Conservation (phyloP, 441 rosid genomes). For the Manihot esculenta region DNA sequence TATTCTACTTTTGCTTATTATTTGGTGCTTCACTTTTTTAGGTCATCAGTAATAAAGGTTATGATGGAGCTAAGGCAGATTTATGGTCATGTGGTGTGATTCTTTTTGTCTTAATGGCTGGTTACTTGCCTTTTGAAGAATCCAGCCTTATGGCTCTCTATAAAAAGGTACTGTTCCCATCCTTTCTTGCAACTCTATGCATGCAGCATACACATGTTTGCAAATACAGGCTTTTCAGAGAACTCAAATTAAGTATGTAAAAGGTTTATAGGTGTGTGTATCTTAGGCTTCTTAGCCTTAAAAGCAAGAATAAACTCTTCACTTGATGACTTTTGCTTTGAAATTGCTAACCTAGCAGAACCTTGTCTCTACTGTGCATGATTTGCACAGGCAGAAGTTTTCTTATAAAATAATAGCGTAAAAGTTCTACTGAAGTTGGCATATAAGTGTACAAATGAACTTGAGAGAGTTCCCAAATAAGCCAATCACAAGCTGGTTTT, state of each 20-base stretch:
- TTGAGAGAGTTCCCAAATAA: neutral
- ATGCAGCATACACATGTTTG: neutral
- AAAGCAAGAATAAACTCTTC: neutral
- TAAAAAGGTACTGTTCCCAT: slow-evolving; percentile 59
- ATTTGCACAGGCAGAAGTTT: neutral
- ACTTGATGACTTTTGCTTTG: neutral
- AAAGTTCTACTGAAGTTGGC: neutral
- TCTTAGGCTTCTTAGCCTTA: neutral
- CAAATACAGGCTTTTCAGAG: neutral
- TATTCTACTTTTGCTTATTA: slow-evolving; percentile 7
- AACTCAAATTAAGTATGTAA: neutral
- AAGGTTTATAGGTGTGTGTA: neutral
- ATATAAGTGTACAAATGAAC: neutral
- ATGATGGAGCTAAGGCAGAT: slow-evolving; percentile 98
- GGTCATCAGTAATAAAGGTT: slow-evolving; percentile 98
- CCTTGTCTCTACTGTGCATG: too few relatives aligned
- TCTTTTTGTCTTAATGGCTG: slow-evolving; percentile 97
- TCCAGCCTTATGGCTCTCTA: slow-evolving; percentile 77
- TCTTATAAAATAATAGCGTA: neutral
- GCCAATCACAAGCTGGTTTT: neutral
- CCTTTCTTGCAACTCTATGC: neutral
- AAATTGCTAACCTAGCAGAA: neutral
- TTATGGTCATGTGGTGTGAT: slow-evolving; percentile 99
- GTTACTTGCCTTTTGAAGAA: slow-evolving; percentile 94
- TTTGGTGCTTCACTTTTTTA: slow-evolving; percentile 30